These are phyloP conservation scores for Tricholoma hemisulphureum DNA, from an alignment of 768 basidiomycete species.

Conservation along the genomic window DNA sequence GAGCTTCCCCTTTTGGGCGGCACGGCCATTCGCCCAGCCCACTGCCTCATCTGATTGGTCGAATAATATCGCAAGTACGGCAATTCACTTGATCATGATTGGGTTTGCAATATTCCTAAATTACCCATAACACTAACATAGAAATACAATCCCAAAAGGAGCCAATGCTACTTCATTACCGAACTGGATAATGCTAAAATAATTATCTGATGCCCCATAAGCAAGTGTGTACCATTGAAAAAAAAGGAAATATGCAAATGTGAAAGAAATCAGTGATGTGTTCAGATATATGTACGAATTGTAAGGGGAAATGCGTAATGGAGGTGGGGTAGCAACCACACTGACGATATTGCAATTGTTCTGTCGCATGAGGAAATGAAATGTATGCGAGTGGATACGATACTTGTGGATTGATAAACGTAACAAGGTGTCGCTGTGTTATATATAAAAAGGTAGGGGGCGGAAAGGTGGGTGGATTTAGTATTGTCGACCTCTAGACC, in stretches of 20 bases:
- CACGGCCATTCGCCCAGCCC: no score
- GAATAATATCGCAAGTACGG: background rate
- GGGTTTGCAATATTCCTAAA: background rate
- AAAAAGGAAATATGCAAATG: background rate
- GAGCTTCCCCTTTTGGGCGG: slow-evolving; percentile 1
- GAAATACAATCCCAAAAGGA: background rate
- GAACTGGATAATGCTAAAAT: background rate
- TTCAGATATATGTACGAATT: background rate
- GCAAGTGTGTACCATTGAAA: background rate
- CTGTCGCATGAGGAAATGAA: background rate
- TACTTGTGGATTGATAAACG: background rate
- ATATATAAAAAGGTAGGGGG: background rate
- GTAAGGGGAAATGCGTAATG: slow-evolving; percentile 2
- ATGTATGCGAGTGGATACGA: background rate
- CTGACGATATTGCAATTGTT: slow-evolving; percentile 1
- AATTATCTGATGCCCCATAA: background rate
- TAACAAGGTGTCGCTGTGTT: background rate
- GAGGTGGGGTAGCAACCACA: background rate
- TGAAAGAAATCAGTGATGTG: slow-evolving; percentile 3
- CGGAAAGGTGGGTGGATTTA: no score
- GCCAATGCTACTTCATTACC: background rate
- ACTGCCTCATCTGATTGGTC: background rate
- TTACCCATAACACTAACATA: background rate
- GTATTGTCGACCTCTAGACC: slow-evolving; percentile 22
- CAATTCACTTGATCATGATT: background rate